Conservation (phyloP, 2,329 filamentous ascomycete genomes). For the Pseudodiploospora longispora region DNA sequence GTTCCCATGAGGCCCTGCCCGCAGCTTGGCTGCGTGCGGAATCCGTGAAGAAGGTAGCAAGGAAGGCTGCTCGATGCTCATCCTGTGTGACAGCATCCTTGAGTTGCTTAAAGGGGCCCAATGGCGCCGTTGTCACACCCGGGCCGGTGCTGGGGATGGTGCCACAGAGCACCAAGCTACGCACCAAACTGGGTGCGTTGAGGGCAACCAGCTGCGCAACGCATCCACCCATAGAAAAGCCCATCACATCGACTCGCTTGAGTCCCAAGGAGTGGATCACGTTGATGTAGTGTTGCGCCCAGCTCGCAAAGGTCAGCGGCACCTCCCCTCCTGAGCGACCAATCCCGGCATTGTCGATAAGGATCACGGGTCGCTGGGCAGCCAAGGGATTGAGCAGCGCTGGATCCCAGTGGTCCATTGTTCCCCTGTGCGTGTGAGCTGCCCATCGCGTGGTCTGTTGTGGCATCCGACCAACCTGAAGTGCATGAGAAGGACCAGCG, state of each 20-base stretch:
- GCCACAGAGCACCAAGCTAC: constrained; percentile 35
- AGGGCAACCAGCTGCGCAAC: constrained; percentile 38
- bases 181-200: constrained; percentile 26
- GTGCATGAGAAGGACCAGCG: constrained; percentile 23
- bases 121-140: constrained; percentile 22
- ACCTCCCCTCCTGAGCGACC: constrained; percentile 37
- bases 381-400: constrained; percentile 37
- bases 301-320: constrained; percentile 21
- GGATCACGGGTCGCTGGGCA: constrained; percentile 31
- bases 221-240: constrained; percentile 43
- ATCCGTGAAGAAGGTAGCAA: constrained; percentile 25
- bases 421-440: constrained; percentile 18
- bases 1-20: constrained; percentile 24
- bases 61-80: constrained; percentile 26
- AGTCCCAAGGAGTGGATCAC: constrained; percentile 30
- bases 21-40: constrained; percentile 23
- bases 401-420: constrained; percentile 35
- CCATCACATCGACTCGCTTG: constrained; percentile 33
- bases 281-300: constrained; percentile 26
- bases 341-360: constrained; percentile 41
- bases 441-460: background rate
- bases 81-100: constrained; percentile 21
- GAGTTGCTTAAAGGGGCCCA: constrained; percentile 25
- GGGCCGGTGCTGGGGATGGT: constrained; percentile 31
- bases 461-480: constrained; percentile 20